Conservation (phyloP, 805 yeast species). For the Saturnispora besseyi region DNA sequence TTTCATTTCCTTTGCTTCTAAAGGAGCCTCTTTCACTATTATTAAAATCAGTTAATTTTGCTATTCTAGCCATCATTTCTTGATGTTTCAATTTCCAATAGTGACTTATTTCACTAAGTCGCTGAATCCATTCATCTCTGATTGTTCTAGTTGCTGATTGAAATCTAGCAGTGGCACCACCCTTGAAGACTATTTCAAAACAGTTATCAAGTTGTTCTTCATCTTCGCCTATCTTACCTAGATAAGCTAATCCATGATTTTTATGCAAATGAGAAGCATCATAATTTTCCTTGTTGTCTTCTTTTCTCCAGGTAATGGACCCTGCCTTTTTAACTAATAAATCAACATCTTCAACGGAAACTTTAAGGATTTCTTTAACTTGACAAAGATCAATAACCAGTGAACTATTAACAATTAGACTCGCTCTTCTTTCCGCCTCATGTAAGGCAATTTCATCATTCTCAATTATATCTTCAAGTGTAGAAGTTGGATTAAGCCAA, state of each 20-base stretch:
- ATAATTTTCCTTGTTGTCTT: constrained; percentile 1
- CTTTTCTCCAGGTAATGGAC: constrained; percentile 23
- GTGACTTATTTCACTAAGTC: constrained; percentile 33
- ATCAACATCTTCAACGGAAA: constrained; percentile 22
- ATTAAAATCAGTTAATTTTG: constrained; percentile 36
- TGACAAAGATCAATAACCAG: constrained; percentile 53
- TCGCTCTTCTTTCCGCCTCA: constrained; percentile 56
- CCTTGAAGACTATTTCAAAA: constrained; percentile 41
- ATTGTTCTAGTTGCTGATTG: constrained; percentile 43
- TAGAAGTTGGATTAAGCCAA: constrained; percentile 45
- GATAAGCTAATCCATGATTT: neutral
- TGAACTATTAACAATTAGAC: constrained; percentile 46
- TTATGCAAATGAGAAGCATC: neutral
- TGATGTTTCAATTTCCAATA: constrained; percentile 53
- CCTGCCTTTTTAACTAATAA: constrained; percentile 24
- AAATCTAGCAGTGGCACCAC: constrained; percentile 40
- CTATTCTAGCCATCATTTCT: constrained; percentile 33
- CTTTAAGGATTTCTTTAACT: constrained; percentile 32
- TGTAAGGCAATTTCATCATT: constrained; percentile 52
- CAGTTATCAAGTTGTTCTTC: constrained; percentile 32
- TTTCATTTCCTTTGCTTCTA: constrained; percentile 36
- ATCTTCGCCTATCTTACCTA: neutral
- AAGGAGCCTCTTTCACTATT: constrained; percentile 46
- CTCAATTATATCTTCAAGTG: constrained; percentile 33
- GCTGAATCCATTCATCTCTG: constrained; percentile 60